phyloP scores from a whole-genome alignment of 1,139 yeast species.

The Yamadazyma dendronema region DNA sequence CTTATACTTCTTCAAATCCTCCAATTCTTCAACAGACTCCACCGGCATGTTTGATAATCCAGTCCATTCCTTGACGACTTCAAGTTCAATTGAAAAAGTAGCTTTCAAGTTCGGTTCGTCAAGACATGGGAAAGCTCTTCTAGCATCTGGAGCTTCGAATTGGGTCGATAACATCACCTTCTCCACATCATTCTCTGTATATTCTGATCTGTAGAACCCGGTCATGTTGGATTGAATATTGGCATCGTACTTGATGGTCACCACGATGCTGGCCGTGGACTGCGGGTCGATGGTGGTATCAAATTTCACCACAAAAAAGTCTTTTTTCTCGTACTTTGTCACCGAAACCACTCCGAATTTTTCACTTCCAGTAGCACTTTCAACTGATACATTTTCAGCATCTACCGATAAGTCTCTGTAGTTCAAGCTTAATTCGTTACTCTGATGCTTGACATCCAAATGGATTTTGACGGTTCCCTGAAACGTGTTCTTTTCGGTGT shows the following conservation, averaged over 20 bases:
- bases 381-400: slow-evolving; percentile 16
- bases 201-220: slow-evolving; percentile 79
- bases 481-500: slow-evolving; percentile 32
- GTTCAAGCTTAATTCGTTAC: slow-evolving; percentile 44
- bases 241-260: slow-evolving; percentile 45
- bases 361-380: slow-evolving; percentile 5
- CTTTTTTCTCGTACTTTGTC: slow-evolving; percentile 23
- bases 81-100: slow-evolving; percentile 61
- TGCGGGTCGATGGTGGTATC: slow-evolving; percentile 11
- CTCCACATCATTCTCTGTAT: slow-evolving; percentile 56
- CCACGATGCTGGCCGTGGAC: slow-evolving; percentile 16
- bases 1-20: slow-evolving; percentile 21
- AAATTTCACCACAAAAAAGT: slow-evolving; percentile 27
- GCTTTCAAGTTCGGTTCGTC: slow-evolving; percentile 82
- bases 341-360: slow-evolving; percentile 17
- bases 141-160: slow-evolving; percentile 83
- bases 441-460: slow-evolving; percentile 29
- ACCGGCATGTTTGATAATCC: slow-evolving; percentile 78
- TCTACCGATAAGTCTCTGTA: slow-evolving; percentile 33
- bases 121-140: slow-evolving; percentile 81
- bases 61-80: slow-evolving; percentile 55
- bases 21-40: slow-evolving; percentile 11
- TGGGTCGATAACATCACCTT: slow-evolving; percentile 76
- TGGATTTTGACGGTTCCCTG: slow-evolving; percentile 41
- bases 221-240: slow-evolving; percentile 61